Evolutionary conservation across 345 rosid genomes (phyloP).

Genomic region (Hibiscus trionum): DNA sequence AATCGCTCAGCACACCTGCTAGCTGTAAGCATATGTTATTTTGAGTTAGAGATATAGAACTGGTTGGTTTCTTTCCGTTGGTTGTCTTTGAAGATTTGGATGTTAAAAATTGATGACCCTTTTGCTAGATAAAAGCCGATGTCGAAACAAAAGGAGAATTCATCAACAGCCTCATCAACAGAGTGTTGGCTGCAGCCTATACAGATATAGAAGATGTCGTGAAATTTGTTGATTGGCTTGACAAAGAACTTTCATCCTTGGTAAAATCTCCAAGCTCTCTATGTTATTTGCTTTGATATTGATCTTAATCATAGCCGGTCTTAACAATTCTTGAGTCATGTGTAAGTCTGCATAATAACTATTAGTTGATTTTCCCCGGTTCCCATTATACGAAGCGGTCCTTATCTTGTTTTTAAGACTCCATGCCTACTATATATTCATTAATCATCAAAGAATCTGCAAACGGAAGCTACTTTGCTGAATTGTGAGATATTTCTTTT

Average conservation of each 20-base stretch:
- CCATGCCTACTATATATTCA: background rate
- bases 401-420: background rate
- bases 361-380: background rate
- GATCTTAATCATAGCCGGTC: background rate
- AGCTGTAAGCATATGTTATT: slow-evolving; percentile 48
- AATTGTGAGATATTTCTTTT: background rate
- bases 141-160: slow-evolving; percentile 79
- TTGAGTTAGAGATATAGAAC: background rate
- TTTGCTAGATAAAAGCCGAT: slow-evolving; percentile 65
- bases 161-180: slow-evolving; percentile 59
- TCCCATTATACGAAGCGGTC: background rate
- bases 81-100: slow-evolving; percentile 1
- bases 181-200: slow-evolving; percentile 54
- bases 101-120: slow-evolving; percentile 6
- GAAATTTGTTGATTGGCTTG: slow-evolving; percentile 78
- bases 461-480: background rate
- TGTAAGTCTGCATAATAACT: background rate
- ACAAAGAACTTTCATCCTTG: slow-evolving; percentile 61
- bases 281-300: background rate
- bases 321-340: background rate
- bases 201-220: slow-evolving; percentile 68
- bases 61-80: background rate
- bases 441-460: background rate
- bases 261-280: slow-evolving; percentile 32
- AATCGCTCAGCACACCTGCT: slow-evolving; percentile 76